phyloP scores from a whole-genome alignment of 2,329 filamentous ascomycete genomes.

The Furcasterigmium sp. region DNA sequence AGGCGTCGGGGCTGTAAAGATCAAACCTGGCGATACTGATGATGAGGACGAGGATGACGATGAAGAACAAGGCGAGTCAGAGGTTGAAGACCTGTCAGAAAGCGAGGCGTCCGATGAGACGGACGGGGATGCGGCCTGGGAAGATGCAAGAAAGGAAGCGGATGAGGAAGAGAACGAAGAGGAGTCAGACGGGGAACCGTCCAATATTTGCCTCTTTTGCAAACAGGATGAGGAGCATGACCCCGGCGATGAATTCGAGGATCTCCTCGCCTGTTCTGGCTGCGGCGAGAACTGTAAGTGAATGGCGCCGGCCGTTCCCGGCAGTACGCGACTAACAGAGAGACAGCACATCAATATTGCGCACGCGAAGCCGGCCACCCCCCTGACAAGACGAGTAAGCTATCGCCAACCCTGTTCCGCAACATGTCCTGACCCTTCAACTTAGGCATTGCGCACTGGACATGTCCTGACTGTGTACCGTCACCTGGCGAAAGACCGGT shows the following conservation, averaged over 20 bases:
- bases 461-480: conserved; percentile 41
- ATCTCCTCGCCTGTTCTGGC: conserved; percentile 67
- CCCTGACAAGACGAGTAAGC: conserved; percentile 42
- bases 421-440: too few relatives aligned
- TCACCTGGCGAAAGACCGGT: neutral
- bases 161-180: conserved; percentile 51
- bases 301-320: neutral
- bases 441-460: conserved; percentile 40
- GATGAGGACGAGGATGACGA: conserved; percentile 35
- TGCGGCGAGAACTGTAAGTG: conserved; percentile 80
- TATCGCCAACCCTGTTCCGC: too few relatives aligned
- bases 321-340: neutral
- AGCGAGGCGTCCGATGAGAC: conserved; percentile 50
- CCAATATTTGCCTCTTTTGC: conserved; percentile 63
- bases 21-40: conserved; percentile 45
- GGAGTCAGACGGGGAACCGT: conserved; percentile 45
- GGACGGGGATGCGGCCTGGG: conserved; percentile 51
- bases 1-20: conserved; percentile 52
- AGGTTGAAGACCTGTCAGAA: conserved; percentile 38
- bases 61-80: too few relatives aligned
- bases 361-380: conserved; percentile 64
- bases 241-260: conserved; percentile 74
- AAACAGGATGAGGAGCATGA: conserved; percentile 78
- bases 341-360: conserved; percentile 81
- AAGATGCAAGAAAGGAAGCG: conserved; percentile 50